A percentile compares a stretch with the other conserved stretches of the same genome.
Conservation (phyloP, 2,329 filamentous ascomycete genomes). For the Dactylellina haptotyla region DNA sequence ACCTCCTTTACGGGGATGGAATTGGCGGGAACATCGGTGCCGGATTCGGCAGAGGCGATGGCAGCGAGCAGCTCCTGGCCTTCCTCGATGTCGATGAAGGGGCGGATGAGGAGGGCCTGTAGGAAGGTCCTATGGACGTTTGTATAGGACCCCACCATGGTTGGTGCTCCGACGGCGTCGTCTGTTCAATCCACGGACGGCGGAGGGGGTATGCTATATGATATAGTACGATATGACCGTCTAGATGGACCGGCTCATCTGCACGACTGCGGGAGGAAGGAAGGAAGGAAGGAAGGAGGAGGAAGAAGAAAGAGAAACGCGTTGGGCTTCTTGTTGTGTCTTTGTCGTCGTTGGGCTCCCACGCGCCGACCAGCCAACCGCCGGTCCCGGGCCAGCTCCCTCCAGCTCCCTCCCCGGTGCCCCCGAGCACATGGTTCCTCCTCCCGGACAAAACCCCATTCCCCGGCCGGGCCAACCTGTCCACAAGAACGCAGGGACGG, state of each 20-base stretch:
- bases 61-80: slow-evolving; percentile 78
- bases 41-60: slow-evolving; percentile 71
- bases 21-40: slow-evolving; percentile 63
- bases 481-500: slow-evolving; percentile 26
- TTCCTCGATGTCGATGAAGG: slow-evolving; percentile 78
- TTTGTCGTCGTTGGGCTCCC: not conserved
- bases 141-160: slow-evolving; percentile 64
- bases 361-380: too few relatives aligned
- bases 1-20: slow-evolving; percentile 76
- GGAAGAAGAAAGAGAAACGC: not conserved
- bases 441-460: too few relatives aligned
- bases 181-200: not conserved
- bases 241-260: too few relatives aligned
- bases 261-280: not conserved
- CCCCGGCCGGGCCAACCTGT: slow-evolving; percentile 48
- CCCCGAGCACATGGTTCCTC: too few relatives aligned
- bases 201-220: not conserved
- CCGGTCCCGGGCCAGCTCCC: not conserved
- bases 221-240: too few relatives aligned
- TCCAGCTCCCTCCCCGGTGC: not conserved
- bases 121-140: slow-evolving; percentile 86
- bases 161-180: not conserved
- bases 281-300: not conserved
- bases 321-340: slow-evolving; percentile 1
- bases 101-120: slow-evolving; percentile 83